phyloP scores from a whole-genome alignment of 805 yeast genomes.

The Barnettozyma siamensis region DNA sequence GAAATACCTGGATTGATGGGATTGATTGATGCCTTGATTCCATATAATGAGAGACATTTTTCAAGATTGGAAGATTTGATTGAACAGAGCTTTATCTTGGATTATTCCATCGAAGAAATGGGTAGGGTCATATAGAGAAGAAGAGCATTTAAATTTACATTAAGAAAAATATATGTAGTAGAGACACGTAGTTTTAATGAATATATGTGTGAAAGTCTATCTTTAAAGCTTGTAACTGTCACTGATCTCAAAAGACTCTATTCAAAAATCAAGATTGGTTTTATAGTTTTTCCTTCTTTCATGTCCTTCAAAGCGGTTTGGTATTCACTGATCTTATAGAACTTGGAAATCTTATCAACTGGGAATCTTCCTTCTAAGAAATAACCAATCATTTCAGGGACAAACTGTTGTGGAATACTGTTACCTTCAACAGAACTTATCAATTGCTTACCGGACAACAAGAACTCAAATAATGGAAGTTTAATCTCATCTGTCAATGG shows the following conservation, averaged over 20 bases:
- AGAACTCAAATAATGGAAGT: slow-evolving; percentile 1
- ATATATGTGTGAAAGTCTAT: too few species aligned
- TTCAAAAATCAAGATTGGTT: background rate
- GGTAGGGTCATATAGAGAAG: slow-evolving; percentile 28
- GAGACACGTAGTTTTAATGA: too few species aligned
- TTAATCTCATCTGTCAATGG: background rate
- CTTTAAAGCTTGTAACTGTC: too few species aligned
- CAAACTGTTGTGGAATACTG: background rate
- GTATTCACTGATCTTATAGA: background rate
- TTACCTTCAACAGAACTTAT: slow-evolving; percentile 2
- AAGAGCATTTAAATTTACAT: too few species aligned
- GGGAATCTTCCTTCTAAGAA: background rate
- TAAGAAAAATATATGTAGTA: too few species aligned
- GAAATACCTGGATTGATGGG: slow-evolving; percentile 64
- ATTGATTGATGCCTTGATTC: slow-evolving; percentile 69
- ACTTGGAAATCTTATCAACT: background rate
- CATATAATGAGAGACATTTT: slow-evolving; percentile 86
- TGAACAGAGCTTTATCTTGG: slow-evolving; percentile 81
- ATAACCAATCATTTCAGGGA: background rate
- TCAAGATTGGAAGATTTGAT: slow-evolving; percentile 68
- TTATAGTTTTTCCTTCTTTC: background rate
- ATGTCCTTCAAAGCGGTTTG: background rate
- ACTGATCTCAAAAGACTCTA: too few species aligned
- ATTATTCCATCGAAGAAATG: slow-evolving; percentile 79
- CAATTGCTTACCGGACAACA: background rate